phyloP scores from a whole-genome alignment of 2,329 filamentous ascomycete species.

The Lizonia empirigonia region DNA sequence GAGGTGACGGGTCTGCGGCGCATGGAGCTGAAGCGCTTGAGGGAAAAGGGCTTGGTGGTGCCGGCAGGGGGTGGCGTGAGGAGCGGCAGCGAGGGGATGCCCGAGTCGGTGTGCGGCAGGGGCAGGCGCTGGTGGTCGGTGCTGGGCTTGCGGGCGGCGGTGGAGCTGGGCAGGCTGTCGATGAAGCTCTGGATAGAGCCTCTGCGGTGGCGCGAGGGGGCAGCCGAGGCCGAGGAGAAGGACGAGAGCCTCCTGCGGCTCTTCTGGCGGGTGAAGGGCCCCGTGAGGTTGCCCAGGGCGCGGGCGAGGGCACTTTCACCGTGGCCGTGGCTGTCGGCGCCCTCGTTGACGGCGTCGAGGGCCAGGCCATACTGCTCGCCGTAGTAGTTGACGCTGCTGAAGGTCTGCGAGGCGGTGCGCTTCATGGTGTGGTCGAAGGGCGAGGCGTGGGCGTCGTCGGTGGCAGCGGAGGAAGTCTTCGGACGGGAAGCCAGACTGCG shows the following conservation, averaged over 20 bases:
- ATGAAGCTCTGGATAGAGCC: conserved; percentile 38
- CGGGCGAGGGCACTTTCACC: conserved; percentile 37
- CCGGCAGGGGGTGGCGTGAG: conserved; percentile 14
- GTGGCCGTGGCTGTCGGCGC: conserved; percentile 29
- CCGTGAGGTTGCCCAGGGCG: conserved; percentile 35
- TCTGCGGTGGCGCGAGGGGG: conserved; percentile 29
- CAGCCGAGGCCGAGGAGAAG: conserved; percentile 34
- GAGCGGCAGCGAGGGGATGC: conserved; percentile 28
- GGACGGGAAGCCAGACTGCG: conserved; percentile 47
- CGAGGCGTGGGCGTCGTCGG: conserved; percentile 40
- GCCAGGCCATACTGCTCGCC: conserved; percentile 28
- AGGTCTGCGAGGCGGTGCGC: conserved; percentile 47
- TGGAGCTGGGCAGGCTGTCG: conserved; percentile 28
- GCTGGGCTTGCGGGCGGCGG: conserved; percentile 26
- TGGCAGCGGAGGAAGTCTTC: conserved; percentile 52
- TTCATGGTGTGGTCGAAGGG: conserved; percentile 42
- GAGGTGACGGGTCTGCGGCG: conserved; percentile 40
- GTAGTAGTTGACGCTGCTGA: conserved; percentile 36
- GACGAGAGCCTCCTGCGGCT: conserved; percentile 43
- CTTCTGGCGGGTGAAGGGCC: conserved; percentile 41
- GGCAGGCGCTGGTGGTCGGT: conserved; percentile 31
- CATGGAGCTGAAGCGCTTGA: conserved; percentile 41
- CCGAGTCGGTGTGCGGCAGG: conserved; percentile 44
- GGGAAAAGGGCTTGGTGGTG: conserved; percentile 31
- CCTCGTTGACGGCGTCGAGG: conserved; percentile 42